Base-by-base conservation (phyloP, 805 yeast genomes). In the Sugiyamaella chiloensis region DNA sequence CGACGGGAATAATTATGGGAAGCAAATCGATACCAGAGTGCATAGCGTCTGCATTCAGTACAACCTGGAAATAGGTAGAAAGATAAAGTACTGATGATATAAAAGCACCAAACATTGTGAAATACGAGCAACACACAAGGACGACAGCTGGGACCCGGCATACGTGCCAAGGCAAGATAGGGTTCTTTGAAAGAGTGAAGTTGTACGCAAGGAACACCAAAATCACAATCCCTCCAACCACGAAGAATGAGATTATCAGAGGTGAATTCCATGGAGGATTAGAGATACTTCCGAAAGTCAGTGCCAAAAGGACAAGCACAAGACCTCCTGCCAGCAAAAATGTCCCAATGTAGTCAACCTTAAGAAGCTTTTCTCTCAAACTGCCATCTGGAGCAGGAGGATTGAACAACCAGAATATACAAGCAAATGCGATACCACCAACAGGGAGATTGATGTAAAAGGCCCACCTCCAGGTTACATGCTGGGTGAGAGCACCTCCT, bases 341-440 rank as follows among this genome's bases (percentile, higher is more conserved):
- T 36, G 78, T 69, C 0, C 87, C 87, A 14, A 66, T 52, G 54
- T 71, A 78, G 60, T 82, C 87, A 42, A 79, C 71, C 40, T 67
- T 71, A 53, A 62, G 63, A 57, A 75, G 61, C 56, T 74, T 73
- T 29, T 67, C 69, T 55, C 60, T 56, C 36, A 66, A 51, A 46
- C 69, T 57, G 45, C 71, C 65, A 6, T 75, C 74, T 5, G 78
- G 78, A n/a, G 70, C 44, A 27, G 55, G 67, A 19, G 59, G 59
- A 20, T 68, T 56, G 39, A 68, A 52, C 16, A 58, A 24, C 41
- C 44, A 45, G 14, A 41, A 46, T 16, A 54, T 51, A 24, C 54
- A 41, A 60, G 66, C n/a, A 63, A 55, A 16, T 59, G 61, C 46
- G 57, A 61, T 9, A 61, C 74, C 27, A 6, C 62, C 60, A 27